Base-by-base conservation (phyloP, 1,139 yeast species). In the Geotrichum histeridarum region DNA sequence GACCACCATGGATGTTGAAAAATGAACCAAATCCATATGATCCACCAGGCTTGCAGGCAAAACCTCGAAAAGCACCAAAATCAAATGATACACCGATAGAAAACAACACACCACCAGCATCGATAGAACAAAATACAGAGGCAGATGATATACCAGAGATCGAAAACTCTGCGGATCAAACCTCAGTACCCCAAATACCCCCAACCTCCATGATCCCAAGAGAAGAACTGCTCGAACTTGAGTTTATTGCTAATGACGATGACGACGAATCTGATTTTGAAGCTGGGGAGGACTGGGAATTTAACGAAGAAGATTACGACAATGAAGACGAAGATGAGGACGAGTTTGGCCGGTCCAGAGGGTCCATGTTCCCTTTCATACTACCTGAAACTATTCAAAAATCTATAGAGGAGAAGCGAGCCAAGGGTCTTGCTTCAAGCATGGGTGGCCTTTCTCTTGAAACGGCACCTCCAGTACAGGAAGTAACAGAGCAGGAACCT, bases 191-290 rank as follows among this genome's bases (percentile, higher is more conserved):
- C 43, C 15, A 31, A 41, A 18, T 18, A 14, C 31, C 43, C 3
- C 22, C 5, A 41, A 15, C 27, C 39, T 35, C 14, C 15, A 18
- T 11, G 11, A 27, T 47, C 17, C 42, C 47, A 11, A 18, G 32
- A 30, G 48, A 48, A 7, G 86, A 83, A 57, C 73, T 84, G 53
- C 67, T 77, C 9, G 75, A 76, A 42, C 69, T 84, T 2, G 80
- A 78, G 53, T 55, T 77, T 9, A 63, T 84, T 2, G 85, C 87
- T 0, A 80, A 77, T 59, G 81, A 81, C 17, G 63, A 82, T 36
- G 78, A 73, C 41, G 78, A 73, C 9, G 73, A 67, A 15, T 64
- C 64, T n/a, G 64, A 64, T 39, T 74, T 70, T 8, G 76, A 75
- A 49, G 77, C 73, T 9, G 75, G 70, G 31, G 76, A 76, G 15